These are phyloP conservation scores for Fusarium citri DNA, from an alignment of 2,329 filamentous ascomycete genomes.

Conservation along the genomic window DNA sequence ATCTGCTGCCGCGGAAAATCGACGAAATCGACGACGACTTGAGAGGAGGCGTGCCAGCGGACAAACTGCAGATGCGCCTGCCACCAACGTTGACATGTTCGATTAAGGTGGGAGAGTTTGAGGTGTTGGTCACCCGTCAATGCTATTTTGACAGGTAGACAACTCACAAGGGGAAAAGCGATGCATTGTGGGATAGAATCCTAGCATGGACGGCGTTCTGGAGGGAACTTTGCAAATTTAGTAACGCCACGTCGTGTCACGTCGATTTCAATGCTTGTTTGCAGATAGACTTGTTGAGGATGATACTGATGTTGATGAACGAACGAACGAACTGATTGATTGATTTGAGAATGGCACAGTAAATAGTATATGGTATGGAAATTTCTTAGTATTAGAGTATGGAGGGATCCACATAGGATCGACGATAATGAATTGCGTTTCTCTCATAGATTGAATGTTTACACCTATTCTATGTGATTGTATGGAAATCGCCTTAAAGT, in stretches of 20 bases:
- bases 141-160: neutral
- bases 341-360: constrained; percentile 26
- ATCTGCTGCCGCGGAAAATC: constrained; percentile 60
- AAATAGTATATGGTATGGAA: constrained; percentile 18
- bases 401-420: constrained; percentile 25
- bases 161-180: constrained; percentile 13
- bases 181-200: constrained; percentile 24
- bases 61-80: constrained; percentile 39
- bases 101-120: constrained; percentile 12
- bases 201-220: constrained; percentile 42
- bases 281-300: constrained; percentile 45
- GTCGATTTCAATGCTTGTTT: constrained; percentile 41
- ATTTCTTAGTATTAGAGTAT: constrained; percentile 28
- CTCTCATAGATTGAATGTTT: neutral
- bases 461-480: neutral
- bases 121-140: neutral
- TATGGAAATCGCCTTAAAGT: neutral
- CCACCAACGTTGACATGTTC: constrained; percentile 36
- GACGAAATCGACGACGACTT: constrained; percentile 65
- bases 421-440: constrained; percentile 32
- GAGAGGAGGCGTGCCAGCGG: constrained; percentile 62
- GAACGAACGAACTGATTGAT: constrained; percentile 37
- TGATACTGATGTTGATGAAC: constrained; percentile 40
- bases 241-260: constrained; percentile 29
- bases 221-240: constrained; percentile 35